Base-by-base conservation (phyloP, 768 basidiomycete genomes). In the Kockovaella imperatae region DNA sequence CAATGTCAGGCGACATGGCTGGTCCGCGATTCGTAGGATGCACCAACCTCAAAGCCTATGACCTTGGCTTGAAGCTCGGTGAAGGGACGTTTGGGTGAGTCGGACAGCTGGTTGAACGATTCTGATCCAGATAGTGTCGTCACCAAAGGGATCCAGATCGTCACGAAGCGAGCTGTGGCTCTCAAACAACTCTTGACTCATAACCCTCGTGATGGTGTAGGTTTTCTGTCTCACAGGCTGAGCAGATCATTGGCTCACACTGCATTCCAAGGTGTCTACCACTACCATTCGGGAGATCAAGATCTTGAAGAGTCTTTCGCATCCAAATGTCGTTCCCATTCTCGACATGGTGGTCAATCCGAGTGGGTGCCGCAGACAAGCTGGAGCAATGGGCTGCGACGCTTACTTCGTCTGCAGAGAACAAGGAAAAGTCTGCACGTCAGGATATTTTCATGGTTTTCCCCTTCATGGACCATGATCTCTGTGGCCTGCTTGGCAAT, bases 391-490 rank as follows among this genome's bases (percentile, higher is more conserved):
- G 24, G 38, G 15, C 26, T 23, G 2, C 20, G 6, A 3, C 6
- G 11, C 3, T 18, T 25, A 13, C 32, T 23, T 40, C 23, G 3
- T 45, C 52, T 35, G 32, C 11, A 14, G 1, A n/a, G 17, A 14
- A 28, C 49, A 32, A 32, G 8, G 36, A 34, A 7, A 11, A 23
- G 18, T 3, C 53, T 56, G 45, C 32, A 14, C 53, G 66, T 43
- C 58, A 57, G 14, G 87, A 86, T 3, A 87, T 96, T 13, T 95
- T 87, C 73, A 95, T 97, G 89, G 93, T 96, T 34, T 99, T 97
- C 64, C 95, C 95, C 0, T 99, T 96, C 73, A 97, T 97, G 95
- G 95, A 97, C 62, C 93, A 99, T 62, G 95, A 99, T 72, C 80
- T 99, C 10, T 89, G 93, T 2, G 95, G 95, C 2, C 71, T 97